Conservation (phyloP, 345 rosid species). For the Sonneratia alba region DNA sequence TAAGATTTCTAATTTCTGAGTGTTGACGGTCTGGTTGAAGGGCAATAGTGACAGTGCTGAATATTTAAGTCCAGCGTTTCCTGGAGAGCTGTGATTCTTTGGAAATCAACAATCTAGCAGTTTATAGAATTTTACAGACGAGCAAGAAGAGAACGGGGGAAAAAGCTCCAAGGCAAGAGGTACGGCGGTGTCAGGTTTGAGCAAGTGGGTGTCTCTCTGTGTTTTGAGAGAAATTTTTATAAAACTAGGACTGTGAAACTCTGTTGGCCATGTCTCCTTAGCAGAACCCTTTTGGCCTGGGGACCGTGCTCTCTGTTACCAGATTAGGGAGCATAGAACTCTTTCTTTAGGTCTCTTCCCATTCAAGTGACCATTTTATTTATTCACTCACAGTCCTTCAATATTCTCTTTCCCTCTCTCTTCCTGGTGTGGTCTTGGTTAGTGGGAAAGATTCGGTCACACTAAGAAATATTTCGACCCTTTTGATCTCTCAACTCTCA, state of each 20-base stretch:
- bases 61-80: not conserved
- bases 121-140: constrained; percentile 3
- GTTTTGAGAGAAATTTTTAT: constrained; percentile 8
- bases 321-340: constrained; percentile 10
- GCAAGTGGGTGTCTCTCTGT: constrained; percentile 16
- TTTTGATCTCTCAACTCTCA: constrained; percentile 6
- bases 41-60: no score
- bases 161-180: not conserved
- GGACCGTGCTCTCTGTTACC: constrained; percentile 18
- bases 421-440: constrained; percentile 9
- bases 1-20: constrained; percentile 8
- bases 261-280: constrained; percentile 17
- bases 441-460: constrained; percentile 20
- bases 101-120: constrained; percentile 3
- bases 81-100: constrained; percentile 1
- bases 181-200: constrained; percentile 16
- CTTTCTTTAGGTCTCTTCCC: constrained; percentile 13
- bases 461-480: constrained; percentile 13
- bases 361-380: constrained; percentile 11
- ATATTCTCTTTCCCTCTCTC: constrained; percentile 7
- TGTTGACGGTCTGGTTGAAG: not conserved
- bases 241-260: constrained; percentile 1
- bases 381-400: not conserved
- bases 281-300: constrained; percentile 14
- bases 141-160: not conserved